These are phyloP conservation scores for Lolium multiflorum DNA, from an alignment of 176 grass and related monocot genomes.

Conservation along the genomic window DNA sequence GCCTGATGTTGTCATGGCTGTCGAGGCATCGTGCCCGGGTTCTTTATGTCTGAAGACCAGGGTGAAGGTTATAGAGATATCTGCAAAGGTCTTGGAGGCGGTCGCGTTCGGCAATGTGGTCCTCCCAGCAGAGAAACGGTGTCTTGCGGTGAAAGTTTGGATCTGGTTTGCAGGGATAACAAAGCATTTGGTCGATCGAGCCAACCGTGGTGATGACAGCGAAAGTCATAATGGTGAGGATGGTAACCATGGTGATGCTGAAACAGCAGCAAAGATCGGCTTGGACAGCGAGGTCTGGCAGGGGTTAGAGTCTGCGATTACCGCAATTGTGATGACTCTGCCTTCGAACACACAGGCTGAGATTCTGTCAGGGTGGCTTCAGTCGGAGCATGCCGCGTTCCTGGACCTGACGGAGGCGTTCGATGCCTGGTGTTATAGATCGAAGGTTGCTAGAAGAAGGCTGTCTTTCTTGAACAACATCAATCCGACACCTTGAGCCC, in stretches of 20 bases:
- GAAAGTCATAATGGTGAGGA: not conserved
- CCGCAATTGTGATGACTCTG: slow-evolving; percentile 76
- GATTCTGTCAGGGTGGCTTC: slow-evolving; percentile 78
- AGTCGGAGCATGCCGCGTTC: slow-evolving; percentile 61
- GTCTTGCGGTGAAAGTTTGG: slow-evolving; percentile 65
- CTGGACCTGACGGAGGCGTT: slow-evolving; percentile 83
- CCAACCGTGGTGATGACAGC: not conserved
- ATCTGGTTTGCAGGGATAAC: slow-evolving; percentile 55
- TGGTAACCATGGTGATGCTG: not conserved
- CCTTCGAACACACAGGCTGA: slow-evolving; percentile 68
- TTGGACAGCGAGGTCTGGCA: slow-evolving; percentile 75
- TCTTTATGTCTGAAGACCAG: slow-evolving; percentile 44
- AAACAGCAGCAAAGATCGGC: slow-evolving; percentile 24
- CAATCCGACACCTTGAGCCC: slow-evolving; percentile 17
- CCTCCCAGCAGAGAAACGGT: slow-evolving; percentile 53
- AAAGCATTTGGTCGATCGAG: slow-evolving; percentile 48
- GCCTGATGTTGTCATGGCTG: slow-evolving; percentile 37
- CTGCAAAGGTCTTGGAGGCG: slow-evolving; percentile 72
- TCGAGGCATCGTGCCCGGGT: not conserved
- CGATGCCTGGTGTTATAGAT: slow-evolving; percentile 87
- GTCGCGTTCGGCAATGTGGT: slow-evolving; percentile 72
- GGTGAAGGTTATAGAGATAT: slow-evolving; percentile 76
- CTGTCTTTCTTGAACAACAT: slow-evolving; percentile 41
- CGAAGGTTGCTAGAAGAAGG: slow-evolving; percentile 71
- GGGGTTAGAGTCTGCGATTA: slow-evolving; percentile 63